Percentiles rank a stretch among this genome's conserved stretches.
Conservation (phyloP, 371 early-diverging fungal genomes). For the Mycotypha africana region DNA sequence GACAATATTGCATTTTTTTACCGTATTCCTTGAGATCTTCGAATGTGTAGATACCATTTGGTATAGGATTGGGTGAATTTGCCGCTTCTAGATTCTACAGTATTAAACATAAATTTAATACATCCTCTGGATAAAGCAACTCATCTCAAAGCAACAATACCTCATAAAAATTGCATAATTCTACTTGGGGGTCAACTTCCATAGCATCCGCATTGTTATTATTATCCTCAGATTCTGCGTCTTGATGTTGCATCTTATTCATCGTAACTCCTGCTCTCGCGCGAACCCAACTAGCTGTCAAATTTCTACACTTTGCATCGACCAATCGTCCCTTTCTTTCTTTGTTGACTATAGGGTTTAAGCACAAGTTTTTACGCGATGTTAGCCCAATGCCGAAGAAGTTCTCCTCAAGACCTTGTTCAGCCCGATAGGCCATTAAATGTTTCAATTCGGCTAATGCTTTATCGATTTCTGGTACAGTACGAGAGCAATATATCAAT, state of each 20-base stretch:
- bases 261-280: slow-evolving; percentile 53
- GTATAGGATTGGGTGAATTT: slow-evolving; percentile 68
- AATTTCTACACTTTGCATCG: slow-evolving; percentile 86
- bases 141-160: slow-evolving; percentile 17
- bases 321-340: slow-evolving; percentile 85
- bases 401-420: slow-evolving; percentile 63
- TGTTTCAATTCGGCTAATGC: slow-evolving; percentile 95
- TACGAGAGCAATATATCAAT: slow-evolving; percentile 98
- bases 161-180: slow-evolving; percentile 84
- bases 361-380: slow-evolving; percentile 93
- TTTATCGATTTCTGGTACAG: slow-evolving; percentile 99
- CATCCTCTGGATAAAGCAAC: not conserved
- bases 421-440: slow-evolving; percentile 79
- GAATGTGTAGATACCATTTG: slow-evolving; percentile 94
- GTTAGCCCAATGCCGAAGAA: slow-evolving; percentile 97
- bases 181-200: slow-evolving; percentile 42
- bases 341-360: slow-evolving; percentile 82
- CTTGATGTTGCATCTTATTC: slow-evolving; percentile 20
- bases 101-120: not conserved
- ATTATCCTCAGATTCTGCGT: slow-evolving; percentile 11
- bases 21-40: slow-evolving; percentile 88
- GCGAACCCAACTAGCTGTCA: slow-evolving; percentile 95
- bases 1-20: slow-evolving; percentile 77
- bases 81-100: slow-evolving; percentile 57
- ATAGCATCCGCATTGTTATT: slow-evolving; percentile 7